phyloP scores from a whole-genome alignment of 1,139 yeast genomes.

The Yamadazyma songkhlaensis region DNA sequence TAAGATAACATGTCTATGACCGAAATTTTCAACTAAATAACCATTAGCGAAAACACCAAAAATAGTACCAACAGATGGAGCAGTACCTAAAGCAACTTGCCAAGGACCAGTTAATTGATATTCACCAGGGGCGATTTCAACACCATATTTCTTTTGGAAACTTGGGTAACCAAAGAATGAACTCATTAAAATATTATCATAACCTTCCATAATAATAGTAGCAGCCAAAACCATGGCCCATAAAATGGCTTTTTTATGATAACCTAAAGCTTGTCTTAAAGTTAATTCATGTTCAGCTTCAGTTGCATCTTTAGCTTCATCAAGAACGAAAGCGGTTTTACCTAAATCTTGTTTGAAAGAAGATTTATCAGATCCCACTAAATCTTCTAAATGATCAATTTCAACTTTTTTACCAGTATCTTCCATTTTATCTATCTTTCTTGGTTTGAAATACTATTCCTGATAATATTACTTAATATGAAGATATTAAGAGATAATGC shows the following conservation, averaged over 20 bases:
- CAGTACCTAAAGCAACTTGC: slow-evolving; percentile 22
- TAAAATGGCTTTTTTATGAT: slow-evolving; percentile 19
- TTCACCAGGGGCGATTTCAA: slow-evolving; percentile 13
- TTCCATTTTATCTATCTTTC: slow-evolving; percentile 3
- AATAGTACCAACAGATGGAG: slow-evolving; percentile 20
- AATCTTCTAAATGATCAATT: slow-evolving; percentile 15
- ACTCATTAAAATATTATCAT: slow-evolving; percentile 21
- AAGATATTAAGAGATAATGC: no score
- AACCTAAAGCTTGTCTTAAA: slow-evolving; percentile 16
- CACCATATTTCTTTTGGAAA: slow-evolving; percentile 21
- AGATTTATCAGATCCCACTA: slow-evolving; percentile 12
- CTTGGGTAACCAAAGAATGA: slow-evolving; percentile 25
- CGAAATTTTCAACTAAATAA: slow-evolving; percentile 21
- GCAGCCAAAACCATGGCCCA: slow-evolving; percentile 23
- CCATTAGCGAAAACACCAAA: slow-evolving; percentile 23
- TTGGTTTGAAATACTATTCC: neutral
- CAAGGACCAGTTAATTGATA: slow-evolving; percentile 20
- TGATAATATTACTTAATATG: neutral
- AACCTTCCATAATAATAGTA: slow-evolving; percentile 28
- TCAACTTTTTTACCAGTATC: slow-evolving; percentile 12
- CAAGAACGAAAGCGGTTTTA: slow-evolving; percentile 14
- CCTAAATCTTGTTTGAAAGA: slow-evolving; percentile 15
- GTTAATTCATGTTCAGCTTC: slow-evolving; percentile 19
- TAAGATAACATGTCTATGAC: slow-evolving; percentile 22
- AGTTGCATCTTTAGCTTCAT: slow-evolving; percentile 20